Evolutionary conservation across 2,329 filamentous ascomycete genomes (phyloP), one percentile per base, ranked within the genome.

Genomic region (Raffaelea deltoideospora): DNA sequence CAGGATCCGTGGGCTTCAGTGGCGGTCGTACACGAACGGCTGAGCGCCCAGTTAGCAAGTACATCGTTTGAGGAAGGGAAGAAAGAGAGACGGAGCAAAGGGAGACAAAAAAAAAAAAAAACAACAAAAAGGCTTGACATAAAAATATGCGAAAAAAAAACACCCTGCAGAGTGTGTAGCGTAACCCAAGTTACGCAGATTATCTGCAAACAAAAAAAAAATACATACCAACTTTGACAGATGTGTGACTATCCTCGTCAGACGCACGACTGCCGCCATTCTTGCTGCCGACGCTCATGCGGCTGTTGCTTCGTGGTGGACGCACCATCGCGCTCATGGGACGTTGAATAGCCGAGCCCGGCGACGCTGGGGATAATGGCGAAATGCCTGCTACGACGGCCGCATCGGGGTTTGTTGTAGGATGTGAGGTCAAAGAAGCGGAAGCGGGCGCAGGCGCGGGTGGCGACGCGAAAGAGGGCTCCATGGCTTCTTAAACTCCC

Each of bases 21-120:
- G 88, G 79, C 34, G 90, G 90, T 49, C 90, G 84, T 34, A 96
- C 79, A 55, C 90, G 86, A 50, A 98, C 85, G 55, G 81, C 90
- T 96, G 55, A 15, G 18, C 4, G 10, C 4, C 30, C 27, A 42
- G 28, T 14, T 20, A 37, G 22, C 30, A 30, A 32, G 20, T 23
- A n/a, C 18, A 14, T 7, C 22, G 7, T 10, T n/a, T n/a, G n/a
- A n/a, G n/a, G n/a, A n/a, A n/a, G 17, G 5, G 11, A 8, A 22
- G 31, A 13, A 15, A 37, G 7, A 21, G 37, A 46, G 45, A 10
- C 20, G 7, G 20, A n/a, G 15, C 29, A 34, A 5, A 30, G 28
- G n/a, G 19, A 13, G 18, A 9, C 8, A 24, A 2, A 5, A 5
- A 13, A 8, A 7, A 15, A 29, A n/a, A 11, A 17, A 18, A 4